These are phyloP conservation scores for Alectoria sarmentosa DNA, from an alignment of 495 filamentous ascomycete species.

Conservation along the genomic window DNA sequence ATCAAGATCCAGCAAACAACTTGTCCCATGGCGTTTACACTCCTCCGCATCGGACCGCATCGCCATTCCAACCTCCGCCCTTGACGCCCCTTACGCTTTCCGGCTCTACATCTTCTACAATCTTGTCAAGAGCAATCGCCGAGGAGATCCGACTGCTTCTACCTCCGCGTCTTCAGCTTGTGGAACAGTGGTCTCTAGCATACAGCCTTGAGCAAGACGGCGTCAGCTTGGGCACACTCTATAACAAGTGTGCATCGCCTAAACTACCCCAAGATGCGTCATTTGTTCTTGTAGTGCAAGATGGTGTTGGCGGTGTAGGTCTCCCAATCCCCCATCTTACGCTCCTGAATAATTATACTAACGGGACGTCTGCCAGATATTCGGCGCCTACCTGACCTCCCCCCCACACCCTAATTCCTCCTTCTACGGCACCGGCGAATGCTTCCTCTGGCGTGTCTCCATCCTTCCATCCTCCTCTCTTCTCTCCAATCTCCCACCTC, in stretches of 20 bases:
- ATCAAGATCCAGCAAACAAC: conserved; percentile 25
- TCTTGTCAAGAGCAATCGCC: conserved; percentile 67
- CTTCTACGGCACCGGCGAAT: conserved; percentile 94
- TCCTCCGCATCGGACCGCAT: conserved; percentile 43
- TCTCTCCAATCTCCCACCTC: conserved; percentile 58
- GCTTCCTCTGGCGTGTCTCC: conserved; percentile 91
- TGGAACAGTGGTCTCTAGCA: conserved; percentile 75
- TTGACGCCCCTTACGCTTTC: conserved; percentile 48
- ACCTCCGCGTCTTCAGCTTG: conserved; percentile 75
- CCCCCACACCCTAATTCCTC: conserved; percentile 68
- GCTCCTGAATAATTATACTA: background rate
- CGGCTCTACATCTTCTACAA: conserved; percentile 33
- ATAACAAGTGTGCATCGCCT: conserved; percentile 61
- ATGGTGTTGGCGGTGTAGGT: conserved; percentile 64
- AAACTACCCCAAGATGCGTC: conserved; percentile 60
- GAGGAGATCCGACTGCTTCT: conserved; percentile 92
- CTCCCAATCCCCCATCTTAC: conserved; percentile 16
- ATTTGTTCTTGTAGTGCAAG: conserved; percentile 80
- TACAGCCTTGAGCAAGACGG: conserved; percentile 95
- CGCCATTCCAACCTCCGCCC: conserved; percentile 54
- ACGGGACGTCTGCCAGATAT: conserved; percentile 48
- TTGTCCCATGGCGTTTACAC: conserved; percentile 39
- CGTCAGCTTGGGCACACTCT: conserved; percentile 78
- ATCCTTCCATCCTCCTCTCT: conserved; percentile 46
- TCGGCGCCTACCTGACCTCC: conserved; percentile 93